These are phyloP conservation scores for Borealophlyctis nickersoniae DNA, from an alignment of 192 early-diverging fungal genomes.

Conservation along the genomic window DNA sequence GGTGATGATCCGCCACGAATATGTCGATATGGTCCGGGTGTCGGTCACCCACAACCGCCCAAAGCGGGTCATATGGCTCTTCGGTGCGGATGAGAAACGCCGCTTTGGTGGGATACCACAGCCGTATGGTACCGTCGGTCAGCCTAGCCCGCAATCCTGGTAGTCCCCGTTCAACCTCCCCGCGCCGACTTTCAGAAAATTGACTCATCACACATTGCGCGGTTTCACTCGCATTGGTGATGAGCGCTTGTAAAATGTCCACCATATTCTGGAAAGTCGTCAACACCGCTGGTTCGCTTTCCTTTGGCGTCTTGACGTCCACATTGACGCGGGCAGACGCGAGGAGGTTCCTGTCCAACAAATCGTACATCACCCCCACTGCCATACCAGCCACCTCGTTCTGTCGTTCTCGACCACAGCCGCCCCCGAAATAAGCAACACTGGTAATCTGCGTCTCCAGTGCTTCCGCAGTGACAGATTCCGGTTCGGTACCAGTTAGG, in stretches of 20 bases:
- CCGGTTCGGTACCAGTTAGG: too few relatives aligned
- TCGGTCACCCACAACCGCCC: conserved; percentile 22
- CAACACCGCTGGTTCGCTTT: background rate
- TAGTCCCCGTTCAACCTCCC: conserved; percentile 2
- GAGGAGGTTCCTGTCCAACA: conserved; percentile 22
- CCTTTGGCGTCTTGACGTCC: too few relatives aligned
- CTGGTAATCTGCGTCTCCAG: background rate
- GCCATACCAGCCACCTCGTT: background rate
- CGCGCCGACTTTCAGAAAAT: background rate
- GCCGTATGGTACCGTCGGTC: conserved; percentile 11
- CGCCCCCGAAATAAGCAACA: conserved; percentile 10
- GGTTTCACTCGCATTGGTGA: conserved; percentile 10
- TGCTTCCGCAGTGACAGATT: too few relatives aligned
- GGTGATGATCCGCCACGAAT: conserved; percentile 29
- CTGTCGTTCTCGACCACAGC: conserved; percentile 3
- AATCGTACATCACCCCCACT: conserved; percentile 15
- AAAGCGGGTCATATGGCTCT: conserved; percentile 14
- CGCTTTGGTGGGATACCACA: conserved; percentile 28
- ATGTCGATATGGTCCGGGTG: conserved; percentile 18
- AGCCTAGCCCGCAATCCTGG: conserved; percentile 5
- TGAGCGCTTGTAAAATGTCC: conserved; percentile 7
- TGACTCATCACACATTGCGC: conserved; percentile 11
- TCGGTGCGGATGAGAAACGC: conserved; percentile 16
- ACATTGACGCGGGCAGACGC: conserved; percentile 21
- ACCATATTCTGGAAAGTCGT: background rate